Evolutionary conservation across 306 rosid genomes (phyloP), one percentile per base, ranked within the genome.

Genomic region (Malus domestica): DNA sequence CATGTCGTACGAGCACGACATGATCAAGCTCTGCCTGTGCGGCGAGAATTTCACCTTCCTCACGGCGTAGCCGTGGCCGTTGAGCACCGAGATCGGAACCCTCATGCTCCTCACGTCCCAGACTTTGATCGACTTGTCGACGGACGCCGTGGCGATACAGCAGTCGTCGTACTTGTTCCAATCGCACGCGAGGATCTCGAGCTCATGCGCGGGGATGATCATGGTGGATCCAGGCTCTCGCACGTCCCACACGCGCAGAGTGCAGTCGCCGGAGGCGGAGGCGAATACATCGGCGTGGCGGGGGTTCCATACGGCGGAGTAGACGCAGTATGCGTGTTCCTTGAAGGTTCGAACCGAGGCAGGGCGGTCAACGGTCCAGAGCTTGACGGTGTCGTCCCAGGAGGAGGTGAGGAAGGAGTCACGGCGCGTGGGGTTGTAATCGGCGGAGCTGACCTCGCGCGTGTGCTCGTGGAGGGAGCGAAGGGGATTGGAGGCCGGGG

Each of bases 131-230:
- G 90, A 83, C 83, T 95, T 95, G 71, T 95, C 99, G 4, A 95
- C 97, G 0, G 96, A 95, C 3, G 96, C 93, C 0, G 93, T 90
- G 11, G 92, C 92, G 14, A 95, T 81, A 8, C 85, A 49, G 63
- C 97, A 94, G 15, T 95, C 98, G 62, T 95, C 96, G 63, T 95
- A 95, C 85, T 95, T 92, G 73, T 89, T 95, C 97, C 97, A 95
- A 49, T 95, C 98, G 69, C 97, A 89, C 0, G 92, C 61, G 3
- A 92, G 76, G 23, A 95, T 85, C 81, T 92, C 97, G 23, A 79
- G 80, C 3, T 95, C 97, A 52, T 95, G 97, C 0, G 88, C 97
- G 3, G 97, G 91, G 61, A 92, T 78, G 20, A 92, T 89, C 97
- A 90, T 90, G 3, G 97, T 95, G 13, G 98, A 90, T 0, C 86